phyloP scores from a whole-genome alignment of 257 asterid genomes.

The Solanum bukasovii region DNA sequence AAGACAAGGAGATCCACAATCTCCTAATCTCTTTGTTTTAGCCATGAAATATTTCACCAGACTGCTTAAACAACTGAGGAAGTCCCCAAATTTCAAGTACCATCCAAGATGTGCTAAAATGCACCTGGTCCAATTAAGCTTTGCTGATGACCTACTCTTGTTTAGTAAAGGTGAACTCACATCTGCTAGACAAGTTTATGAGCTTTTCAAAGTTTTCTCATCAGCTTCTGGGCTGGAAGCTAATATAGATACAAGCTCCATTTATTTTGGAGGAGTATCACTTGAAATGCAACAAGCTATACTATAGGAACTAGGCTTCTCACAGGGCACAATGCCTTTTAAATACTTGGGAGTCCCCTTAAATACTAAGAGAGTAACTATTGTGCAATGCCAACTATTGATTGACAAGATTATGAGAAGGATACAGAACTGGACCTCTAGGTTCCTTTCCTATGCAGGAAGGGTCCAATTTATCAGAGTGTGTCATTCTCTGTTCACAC shows the following conservation, averaged over 20 bases:
- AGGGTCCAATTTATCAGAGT: not conserved
- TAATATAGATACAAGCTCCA: not conserved
- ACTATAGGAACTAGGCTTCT: not conserved
- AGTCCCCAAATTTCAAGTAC: not conserved
- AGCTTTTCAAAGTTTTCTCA: no score
- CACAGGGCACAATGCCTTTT: not conserved
- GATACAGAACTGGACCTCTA: not conserved
- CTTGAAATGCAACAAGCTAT: not conserved
- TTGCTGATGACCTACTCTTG: not conserved
- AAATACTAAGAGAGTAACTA: not conserved
- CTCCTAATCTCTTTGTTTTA: not conserved
- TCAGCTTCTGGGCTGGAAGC: not conserved
- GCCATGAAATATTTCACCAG: not conserved
- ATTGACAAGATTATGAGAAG: not conserved
- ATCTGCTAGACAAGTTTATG: not conserved
- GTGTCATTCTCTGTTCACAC: not conserved
- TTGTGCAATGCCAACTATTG: not conserved
- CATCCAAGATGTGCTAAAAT: not conserved
- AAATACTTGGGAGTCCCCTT: not conserved
- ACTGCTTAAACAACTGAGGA: not conserved
- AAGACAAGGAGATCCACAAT: not conserved
- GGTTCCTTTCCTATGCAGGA: not conserved
- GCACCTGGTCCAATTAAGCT: not conserved
- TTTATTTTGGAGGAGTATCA: not conserved
- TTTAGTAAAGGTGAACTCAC: not conserved